Percentiles rank a stretch among this genome's conserved stretches.
Conservation (phyloP, 2,329 filamentous ascomycete species). For the Venturia nashicola region DNA sequence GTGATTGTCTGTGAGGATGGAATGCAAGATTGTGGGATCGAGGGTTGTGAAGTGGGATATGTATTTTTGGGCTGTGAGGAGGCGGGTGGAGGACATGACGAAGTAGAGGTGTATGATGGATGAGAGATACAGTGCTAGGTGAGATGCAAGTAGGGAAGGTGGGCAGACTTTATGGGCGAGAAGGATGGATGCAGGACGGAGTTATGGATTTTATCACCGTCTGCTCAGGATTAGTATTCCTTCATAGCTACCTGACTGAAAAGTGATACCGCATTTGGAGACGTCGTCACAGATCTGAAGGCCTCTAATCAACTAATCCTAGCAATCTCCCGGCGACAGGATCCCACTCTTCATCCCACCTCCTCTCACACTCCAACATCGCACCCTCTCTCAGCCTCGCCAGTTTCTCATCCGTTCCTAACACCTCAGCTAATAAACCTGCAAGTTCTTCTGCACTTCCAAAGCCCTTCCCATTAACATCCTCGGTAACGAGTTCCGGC, state of each 20-base stretch:
- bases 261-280: background rate
- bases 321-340: slow-evolving; percentile 64
- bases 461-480: slow-evolving; percentile 78
- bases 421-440: slow-evolving; percentile 37
- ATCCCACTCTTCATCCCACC: slow-evolving; percentile 95
- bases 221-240: no score
- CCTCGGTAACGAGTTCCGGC: slow-evolving; percentile 78
- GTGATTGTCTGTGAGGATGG: background rate
- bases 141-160: no score
- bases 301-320: slow-evolving; percentile 20
- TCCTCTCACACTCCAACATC: slow-evolving; percentile 54
- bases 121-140: no score
- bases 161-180: background rate
- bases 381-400: slow-evolving; percentile 55
- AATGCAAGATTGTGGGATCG: background rate
- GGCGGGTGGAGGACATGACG: no score
- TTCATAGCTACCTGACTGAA: no score
- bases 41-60: background rate
- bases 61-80: background rate
- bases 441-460: slow-evolving; percentile 52
- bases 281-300: background rate
- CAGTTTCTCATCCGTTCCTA: slow-evolving; percentile 52
- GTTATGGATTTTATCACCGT: background rate
- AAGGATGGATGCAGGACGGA: background rate
- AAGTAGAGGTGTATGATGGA: no score